Conservation (phyloP, 805 yeast genomes). For the Kluyveromyces siamensis region DNA sequence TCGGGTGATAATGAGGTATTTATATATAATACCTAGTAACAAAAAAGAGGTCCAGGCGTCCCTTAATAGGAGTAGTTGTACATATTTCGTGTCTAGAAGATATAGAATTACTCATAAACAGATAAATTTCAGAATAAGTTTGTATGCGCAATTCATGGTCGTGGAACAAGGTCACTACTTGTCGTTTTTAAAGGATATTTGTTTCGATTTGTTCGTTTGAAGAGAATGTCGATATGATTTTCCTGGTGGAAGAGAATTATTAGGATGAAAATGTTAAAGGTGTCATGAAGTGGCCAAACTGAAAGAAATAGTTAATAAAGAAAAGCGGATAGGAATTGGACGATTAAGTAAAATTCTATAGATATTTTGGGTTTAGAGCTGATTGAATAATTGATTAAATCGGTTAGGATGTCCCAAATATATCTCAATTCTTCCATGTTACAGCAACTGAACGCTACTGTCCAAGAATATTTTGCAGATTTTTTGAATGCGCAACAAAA, state of each 20-base stretch:
- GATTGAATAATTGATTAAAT: not conserved
- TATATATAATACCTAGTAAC: too few relatives aligned
- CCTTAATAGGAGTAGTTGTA: too few relatives aligned
- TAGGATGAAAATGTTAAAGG: too few relatives aligned
- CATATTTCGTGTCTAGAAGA: not conserved
- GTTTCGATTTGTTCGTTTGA: too few relatives aligned
- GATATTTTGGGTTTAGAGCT: not conserved
- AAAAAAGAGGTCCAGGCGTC: too few relatives aligned
- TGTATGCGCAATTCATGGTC: too few relatives aligned
- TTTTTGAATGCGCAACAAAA: constrained; percentile 14
- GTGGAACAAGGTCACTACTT: too few relatives aligned
- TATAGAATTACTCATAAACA: not conserved
- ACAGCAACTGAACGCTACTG: constrained; percentile 20
- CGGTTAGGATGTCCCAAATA: constrained; percentile 14
- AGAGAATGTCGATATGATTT: too few relatives aligned
- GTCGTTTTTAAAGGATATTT: not conserved
- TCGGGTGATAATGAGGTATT: not conserved
- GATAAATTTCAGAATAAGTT: not conserved
- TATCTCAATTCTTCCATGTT: constrained; percentile 20
- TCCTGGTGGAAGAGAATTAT: too few relatives aligned
- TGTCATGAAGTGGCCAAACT: too few relatives aligned
- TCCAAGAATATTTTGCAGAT: constrained; percentile 19
- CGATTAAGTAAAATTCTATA: too few relatives aligned
- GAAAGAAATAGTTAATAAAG: not conserved
- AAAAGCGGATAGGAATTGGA: too few relatives aligned